phyloP scores from a whole-genome alignment of 768 basidiomycete genomes.

The Tricholoma saponaceum region DNA sequence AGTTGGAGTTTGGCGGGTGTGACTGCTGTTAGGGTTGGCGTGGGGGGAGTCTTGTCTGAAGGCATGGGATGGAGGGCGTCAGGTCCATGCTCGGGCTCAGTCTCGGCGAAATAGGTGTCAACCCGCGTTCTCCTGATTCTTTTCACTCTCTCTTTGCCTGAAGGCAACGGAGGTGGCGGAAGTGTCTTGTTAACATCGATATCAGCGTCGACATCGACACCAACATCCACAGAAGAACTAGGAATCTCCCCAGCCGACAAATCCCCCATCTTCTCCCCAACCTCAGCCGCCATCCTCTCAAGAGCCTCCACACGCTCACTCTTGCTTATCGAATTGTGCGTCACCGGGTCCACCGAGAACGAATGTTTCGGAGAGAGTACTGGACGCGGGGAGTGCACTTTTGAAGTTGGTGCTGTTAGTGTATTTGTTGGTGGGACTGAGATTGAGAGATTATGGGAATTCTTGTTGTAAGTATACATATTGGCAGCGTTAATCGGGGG shows the following conservation, averaged over 20 bases:
- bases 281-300: slow-evolving; percentile 70
- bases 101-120: slow-evolving; percentile 23
- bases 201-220: not conserved
- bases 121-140: slow-evolving; percentile 19
- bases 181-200: slow-evolving; percentile 51
- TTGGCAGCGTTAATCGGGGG: not conserved
- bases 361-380: slow-evolving; percentile 63
- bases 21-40: slow-evolving; percentile 46
- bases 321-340: slow-evolving; percentile 35
- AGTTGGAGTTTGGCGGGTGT: slow-evolving; percentile 24
- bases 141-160: slow-evolving; percentile 27
- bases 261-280: slow-evolving; percentile 31
- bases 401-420: slow-evolving; percentile 4
- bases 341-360: slow-evolving; percentile 37
- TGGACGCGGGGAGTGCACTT: slow-evolving; percentile 62
- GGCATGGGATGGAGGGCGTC: slow-evolving; percentile 10
- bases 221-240: slow-evolving; percentile 3
- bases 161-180: slow-evolving; percentile 53
- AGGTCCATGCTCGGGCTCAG: not conserved
- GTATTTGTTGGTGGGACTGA: not conserved
- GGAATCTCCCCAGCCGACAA: slow-evolving; percentile 35
- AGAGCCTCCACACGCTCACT: slow-evolving; percentile 63
- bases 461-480: not conserved
- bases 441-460: not conserved
- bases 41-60: slow-evolving; percentile 42